phyloP scores from a whole-genome alignment of 805 yeast species.

The Babjeviella inositovora region DNA sequence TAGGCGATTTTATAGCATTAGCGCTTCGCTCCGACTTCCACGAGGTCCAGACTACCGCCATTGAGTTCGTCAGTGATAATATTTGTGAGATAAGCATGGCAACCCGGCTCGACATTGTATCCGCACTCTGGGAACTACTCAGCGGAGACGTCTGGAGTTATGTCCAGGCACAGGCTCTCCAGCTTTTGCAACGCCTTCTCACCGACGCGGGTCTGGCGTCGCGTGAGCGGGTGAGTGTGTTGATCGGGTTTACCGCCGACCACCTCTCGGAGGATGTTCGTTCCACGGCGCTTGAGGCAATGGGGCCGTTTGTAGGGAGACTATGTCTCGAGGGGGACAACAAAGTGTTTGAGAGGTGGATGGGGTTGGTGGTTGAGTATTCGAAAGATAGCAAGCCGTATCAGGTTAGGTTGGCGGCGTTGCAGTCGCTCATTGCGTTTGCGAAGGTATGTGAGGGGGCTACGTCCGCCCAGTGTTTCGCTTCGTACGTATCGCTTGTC shows the following conservation, averaged over 20 bases:
- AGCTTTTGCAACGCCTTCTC: slow-evolving; percentile 10
- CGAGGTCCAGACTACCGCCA: slow-evolving; percentile 26
- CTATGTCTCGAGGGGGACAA: slow-evolving; percentile 2
- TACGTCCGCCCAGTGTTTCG: slow-evolving; percentile 1
- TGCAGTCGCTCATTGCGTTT: slow-evolving; percentile 21
- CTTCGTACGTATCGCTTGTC: slow-evolving; percentile 5
- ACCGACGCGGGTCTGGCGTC: slow-evolving; percentile 7
- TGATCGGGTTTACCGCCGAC: slow-evolving; percentile 11
- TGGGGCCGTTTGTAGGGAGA: slow-evolving; percentile 25
- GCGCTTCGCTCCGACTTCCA: slow-evolving; percentile 20
- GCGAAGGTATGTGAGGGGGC: slow-evolving; percentile 3
- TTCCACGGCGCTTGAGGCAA: slow-evolving; percentile 28
- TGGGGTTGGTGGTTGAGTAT: slow-evolving; percentile 9
- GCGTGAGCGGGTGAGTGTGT: slow-evolving; percentile 8
- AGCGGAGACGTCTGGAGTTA: slow-evolving; percentile 17
- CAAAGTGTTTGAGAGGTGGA: slow-evolving; percentile 8
- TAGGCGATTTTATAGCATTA: slow-evolving; percentile 11
- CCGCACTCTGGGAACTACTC: slow-evolving; percentile 8
- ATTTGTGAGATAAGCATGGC: slow-evolving; percentile 1
- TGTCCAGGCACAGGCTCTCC: slow-evolving; percentile 23
- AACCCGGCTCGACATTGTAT: slow-evolving; percentile 2
- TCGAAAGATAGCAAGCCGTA: slow-evolving; percentile 26
- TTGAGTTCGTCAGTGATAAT: slow-evolving; percentile 11
- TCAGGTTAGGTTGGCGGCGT: slow-evolving; percentile 25
- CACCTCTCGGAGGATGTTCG: slow-evolving; percentile 26